Evolutionary conservation across 306 rosid species (phyloP).

Genomic region (Mucuna pruriens): DNA sequence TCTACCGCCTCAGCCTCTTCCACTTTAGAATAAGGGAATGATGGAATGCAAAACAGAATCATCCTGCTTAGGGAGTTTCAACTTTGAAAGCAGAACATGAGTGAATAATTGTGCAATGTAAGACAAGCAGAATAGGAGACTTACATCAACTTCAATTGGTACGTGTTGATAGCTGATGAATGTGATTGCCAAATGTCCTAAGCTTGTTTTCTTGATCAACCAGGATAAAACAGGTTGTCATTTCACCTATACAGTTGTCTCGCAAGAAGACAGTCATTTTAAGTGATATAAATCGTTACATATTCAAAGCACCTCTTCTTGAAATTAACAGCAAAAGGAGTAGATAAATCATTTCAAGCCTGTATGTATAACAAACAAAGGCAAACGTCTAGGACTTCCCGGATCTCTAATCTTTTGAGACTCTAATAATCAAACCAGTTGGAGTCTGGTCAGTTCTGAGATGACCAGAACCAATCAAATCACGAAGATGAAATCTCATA

Average conservation of each 20-base stretch:
- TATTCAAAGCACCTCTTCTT: constrained; percentile 40
- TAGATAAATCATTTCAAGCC: constrained; percentile 20
- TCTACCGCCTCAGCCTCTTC: too few relatives aligned
- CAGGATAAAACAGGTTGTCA: constrained; percentile 16
- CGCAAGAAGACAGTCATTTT: constrained; percentile 17
- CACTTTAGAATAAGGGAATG: too few relatives aligned
- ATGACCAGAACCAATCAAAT: constrained; percentile 89
- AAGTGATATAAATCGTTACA: constrained; percentile 21
- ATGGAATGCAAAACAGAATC: too few relatives aligned
- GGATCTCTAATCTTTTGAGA: constrained; percentile 69
- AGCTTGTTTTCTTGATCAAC: constrained; percentile 29
- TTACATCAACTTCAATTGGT: constrained; percentile 26
- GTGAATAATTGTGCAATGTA: too few relatives aligned
- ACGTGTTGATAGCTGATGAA: constrained; percentile 13
- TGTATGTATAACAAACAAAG: not conserved
- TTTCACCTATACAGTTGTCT: constrained; percentile 28
- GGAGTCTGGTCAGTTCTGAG: constrained; percentile 68
- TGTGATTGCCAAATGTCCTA: constrained; percentile 4
- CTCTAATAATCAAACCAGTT: constrained; percentile 72
- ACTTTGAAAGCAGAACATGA: too few relatives aligned
- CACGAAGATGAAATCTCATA: constrained; percentile 88
- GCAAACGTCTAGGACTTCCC: constrained; percentile 10
- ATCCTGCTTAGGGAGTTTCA: too few relatives aligned
- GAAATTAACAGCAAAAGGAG: constrained; percentile 23
- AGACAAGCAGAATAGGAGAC: constrained; percentile 26